Percentiles rank a stretch among this genome's conserved stretches.
phyloP scores from a whole-genome alignment of 345 rosid species.

The Excoecaria cochinchinensis region DNA sequence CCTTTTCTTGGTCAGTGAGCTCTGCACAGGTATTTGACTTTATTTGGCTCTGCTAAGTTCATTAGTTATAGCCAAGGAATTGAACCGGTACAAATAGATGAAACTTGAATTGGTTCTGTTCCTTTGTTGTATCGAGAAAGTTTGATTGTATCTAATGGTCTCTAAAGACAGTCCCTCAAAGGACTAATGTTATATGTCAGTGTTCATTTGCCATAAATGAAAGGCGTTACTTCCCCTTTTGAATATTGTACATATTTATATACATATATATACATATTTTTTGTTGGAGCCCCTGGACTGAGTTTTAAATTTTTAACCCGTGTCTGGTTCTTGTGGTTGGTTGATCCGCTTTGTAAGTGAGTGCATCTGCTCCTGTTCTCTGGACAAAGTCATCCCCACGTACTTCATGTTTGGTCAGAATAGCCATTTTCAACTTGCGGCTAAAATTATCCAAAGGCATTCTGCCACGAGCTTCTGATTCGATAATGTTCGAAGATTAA shows the following conservation, averaged over 20 bases:
- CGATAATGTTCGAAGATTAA: too few relatives aligned
- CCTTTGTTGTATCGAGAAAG: background rate
- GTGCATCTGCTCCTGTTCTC: too few relatives aligned
- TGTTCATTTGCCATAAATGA: conserved; percentile 21
- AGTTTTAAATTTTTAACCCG: background rate
- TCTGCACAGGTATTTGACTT: conserved; percentile 3
- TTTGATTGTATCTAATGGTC: conserved; percentile 13
- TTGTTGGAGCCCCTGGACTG: background rate
- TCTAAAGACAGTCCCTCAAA: conserved; percentile 9
- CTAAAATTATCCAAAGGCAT: too few relatives aligned
- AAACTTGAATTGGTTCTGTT: conserved; percentile 13
- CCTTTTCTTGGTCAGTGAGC: background rate
- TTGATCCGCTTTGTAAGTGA: background rate
- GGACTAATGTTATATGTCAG: conserved; percentile 11
- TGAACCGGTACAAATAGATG: background rate
- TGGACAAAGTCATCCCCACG: too few relatives aligned
- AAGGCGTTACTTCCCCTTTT: background rate
- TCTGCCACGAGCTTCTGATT: background rate
- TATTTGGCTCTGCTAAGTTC: conserved; percentile 9
- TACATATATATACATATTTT: background rate
- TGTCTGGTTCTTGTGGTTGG: background rate
- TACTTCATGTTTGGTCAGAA: too few relatives aligned
- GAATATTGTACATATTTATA: background rate
- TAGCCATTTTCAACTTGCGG: too few relatives aligned
- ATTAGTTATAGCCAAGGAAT: conserved; percentile 3